Base-by-base conservation (phyloP, 2,329 filamentous ascomycete genomes). In the Immersiporthe knoxdaviesiana region DNA sequence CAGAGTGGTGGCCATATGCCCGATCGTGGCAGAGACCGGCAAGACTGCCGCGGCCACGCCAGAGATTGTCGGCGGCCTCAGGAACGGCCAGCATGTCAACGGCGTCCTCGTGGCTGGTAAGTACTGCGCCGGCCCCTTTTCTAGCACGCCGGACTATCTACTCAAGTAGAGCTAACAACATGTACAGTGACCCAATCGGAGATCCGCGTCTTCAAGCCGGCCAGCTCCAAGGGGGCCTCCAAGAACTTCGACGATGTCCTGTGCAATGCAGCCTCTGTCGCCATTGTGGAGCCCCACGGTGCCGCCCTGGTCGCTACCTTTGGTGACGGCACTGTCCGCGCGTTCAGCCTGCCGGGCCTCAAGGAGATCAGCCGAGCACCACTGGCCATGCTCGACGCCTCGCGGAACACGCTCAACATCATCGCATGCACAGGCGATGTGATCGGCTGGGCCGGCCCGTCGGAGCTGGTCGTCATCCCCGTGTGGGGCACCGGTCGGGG, bases 141-240 rank as follows among this genome's bases (percentile, higher is more conserved):
- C n/a, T n/a, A n/a, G n/a, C n/a, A n/a, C n/a, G n/a, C n/a, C n/a
- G n/a, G n/a, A n/a, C n/a, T n/a, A n/a, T n/a, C n/a, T n/a, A n/a
- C n/a, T n/a, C n/a, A n/a, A n/a, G n/a, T n/a, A n/a, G n/a, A 27
- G 56, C 78, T 81, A 72, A 82, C 67, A 64, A 3, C n/a, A n/a
- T 2, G 24, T 30, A 74, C 74, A 95, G 79, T 86, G 1, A 88
- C 86, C 1, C 83, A 86, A 78, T 92, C 90, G 1, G 93, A 94
- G 74, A 91, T 90, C n/a, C 89, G 94, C 68, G 89, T 99, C 63
- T 97, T 97, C 84, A 92, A 90, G 73, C 95, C 96, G 0, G 90
- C 93, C 2, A 88, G 88, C 1, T 85, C 90, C 27, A 98, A 97
- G 80, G 96, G 95, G n/a, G 94, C 95, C 0, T 92, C 94, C 67